Conservation (phyloP, 179 eudicot genomes). For the Gypsophila paniculata region DNA sequence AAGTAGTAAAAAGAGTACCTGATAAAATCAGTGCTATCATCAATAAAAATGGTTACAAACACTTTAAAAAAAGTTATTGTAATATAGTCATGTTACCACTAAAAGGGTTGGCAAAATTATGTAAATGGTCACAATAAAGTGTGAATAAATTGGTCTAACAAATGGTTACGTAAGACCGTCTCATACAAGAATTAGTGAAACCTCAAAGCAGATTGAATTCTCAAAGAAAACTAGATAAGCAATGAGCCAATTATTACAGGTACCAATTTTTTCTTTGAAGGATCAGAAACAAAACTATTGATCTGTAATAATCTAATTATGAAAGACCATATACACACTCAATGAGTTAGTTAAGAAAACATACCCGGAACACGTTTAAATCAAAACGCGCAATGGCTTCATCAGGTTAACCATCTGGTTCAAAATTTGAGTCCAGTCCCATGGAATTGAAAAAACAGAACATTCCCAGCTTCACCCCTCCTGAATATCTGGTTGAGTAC, state of each 20-base stretch:
- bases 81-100: too few species aligned
- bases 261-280: not conserved
- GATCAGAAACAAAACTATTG: not conserved
- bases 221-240: not conserved
- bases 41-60: too few species aligned
- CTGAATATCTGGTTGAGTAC: not conserved
- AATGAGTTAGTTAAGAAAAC: not conserved
- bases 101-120: too few species aligned
- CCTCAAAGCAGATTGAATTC: not conserved
- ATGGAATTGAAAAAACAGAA: not conserved
- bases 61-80: too few species aligned
- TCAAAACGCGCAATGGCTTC: too few species aligned
- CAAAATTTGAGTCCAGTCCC: slow-evolving; percentile 3
- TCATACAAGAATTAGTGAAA: too few species aligned
- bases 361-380: too few species aligned
- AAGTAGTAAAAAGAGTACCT: too few species aligned
- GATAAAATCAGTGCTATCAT: too few species aligned
- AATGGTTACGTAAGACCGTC: too few species aligned
- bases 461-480: not conserved
- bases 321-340: not conserved
- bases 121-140: too few species aligned
- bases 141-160: too few species aligned
- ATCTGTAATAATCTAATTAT: not conserved
- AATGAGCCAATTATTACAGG: not conserved
- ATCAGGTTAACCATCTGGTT: not conserved